These are phyloP conservation scores for Apium graveolens DNA, from an alignment of 129 eudicot genomes.

Conservation along the genomic window DNA sequence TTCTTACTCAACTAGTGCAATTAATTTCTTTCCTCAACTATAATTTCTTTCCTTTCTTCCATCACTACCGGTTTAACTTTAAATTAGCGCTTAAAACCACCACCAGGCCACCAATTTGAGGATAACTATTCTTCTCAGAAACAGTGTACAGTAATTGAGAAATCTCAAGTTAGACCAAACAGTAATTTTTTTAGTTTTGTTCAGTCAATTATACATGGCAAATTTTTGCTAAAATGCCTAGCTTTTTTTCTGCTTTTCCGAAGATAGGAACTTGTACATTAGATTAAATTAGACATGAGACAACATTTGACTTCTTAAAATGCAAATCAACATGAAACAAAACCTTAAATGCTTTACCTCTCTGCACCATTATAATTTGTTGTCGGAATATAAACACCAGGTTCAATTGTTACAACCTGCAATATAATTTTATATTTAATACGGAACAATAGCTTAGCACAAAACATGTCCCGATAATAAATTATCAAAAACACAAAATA, in stretches of 20 bases:
- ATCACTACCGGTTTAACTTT: neutral
- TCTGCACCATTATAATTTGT: slow-evolving; percentile 46
- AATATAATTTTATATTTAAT: slow-evolving; percentile 6
- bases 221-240: neutral
- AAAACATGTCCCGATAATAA: neutral
- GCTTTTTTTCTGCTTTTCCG: neutral
- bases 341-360: slow-evolving; percentile 37
- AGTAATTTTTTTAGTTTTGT: neutral
- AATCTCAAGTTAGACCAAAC: neutral
- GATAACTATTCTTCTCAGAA: neutral
- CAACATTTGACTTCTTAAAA: neutral
- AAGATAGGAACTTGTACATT: neutral
- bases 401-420: slow-evolving; percentile 97
- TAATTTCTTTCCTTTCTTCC: neutral
- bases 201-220: neutral
- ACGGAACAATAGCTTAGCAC: slow-evolving; percentile 5
- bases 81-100: neutral
- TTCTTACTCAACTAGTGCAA: too few species aligned
- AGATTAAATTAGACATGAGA: neutral
- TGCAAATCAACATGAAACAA: slow-evolving; percentile 4
- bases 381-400: slow-evolving; percentile 78
- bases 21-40: too few species aligned
- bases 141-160: neutral
- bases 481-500: neutral
- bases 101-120: neutral